Conservation (phyloP, 345 rosid species). For the Hibiscus trionum region DNA sequence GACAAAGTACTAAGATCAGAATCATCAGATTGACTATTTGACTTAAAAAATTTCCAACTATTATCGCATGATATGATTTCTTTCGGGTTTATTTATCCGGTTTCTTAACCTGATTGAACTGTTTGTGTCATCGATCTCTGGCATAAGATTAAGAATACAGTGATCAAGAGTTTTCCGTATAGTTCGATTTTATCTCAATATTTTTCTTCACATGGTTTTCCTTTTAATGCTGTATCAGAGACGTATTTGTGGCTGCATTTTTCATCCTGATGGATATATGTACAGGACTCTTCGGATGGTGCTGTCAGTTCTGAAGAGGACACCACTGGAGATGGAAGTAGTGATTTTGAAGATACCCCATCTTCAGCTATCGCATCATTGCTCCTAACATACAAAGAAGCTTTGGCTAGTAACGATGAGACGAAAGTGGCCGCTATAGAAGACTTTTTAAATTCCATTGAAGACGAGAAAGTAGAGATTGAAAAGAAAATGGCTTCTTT, state of each 20-base stretch:
- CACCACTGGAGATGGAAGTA: constrained; percentile 22
- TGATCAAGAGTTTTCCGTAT: neutral
- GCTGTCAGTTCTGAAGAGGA: constrained; percentile 35
- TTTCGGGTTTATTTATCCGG: neutral
- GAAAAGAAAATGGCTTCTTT: constrained; percentile 49
- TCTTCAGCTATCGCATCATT: constrained; percentile 38
- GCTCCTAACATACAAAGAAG: constrained; percentile 58
- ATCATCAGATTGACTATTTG: neutral
- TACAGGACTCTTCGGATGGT: constrained; percentile 60
- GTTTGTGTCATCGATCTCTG: neutral
- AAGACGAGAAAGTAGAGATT: constrained; percentile 51
- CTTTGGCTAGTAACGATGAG: constrained; percentile 55
- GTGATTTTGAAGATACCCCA: constrained; percentile 38
- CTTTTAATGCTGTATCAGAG: neutral
- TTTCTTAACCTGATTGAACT: neutral
- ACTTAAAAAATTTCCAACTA: neutral
- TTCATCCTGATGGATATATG: constrained; percentile 19
- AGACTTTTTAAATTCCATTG: constrained; percentile 55
- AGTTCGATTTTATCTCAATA: neutral
- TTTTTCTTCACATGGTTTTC: neutral
- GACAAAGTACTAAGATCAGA: neutral
- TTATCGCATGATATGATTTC: neutral
- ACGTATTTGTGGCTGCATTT: neutral
- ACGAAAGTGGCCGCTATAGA: constrained; percentile 56
- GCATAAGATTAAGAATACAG: neutral